Percentiles rank a stretch among this genome's conserved stretches.
phyloP scores from a whole-genome alignment of 1,284 basidiomycete genomes.

The Cutaneotrichosporon arboriforme region DNA sequence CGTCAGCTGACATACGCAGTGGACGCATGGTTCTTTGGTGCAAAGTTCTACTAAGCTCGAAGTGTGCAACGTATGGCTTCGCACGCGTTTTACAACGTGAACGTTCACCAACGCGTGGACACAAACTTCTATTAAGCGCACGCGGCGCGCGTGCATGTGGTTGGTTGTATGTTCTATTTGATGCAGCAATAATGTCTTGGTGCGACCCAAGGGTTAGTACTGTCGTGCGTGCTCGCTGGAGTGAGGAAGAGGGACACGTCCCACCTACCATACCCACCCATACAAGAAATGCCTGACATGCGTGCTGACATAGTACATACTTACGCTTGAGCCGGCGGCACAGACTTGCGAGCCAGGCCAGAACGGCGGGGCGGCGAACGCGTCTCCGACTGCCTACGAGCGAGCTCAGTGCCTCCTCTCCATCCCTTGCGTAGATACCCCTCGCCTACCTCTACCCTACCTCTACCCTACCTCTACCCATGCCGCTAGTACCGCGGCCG shows the following conservation, averaged over 20 bases:
- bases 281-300: not conserved
- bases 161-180: conserved; percentile 1
- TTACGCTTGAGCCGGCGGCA: not conserved
- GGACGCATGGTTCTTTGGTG: conserved; percentile 43
- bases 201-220: not conserved
- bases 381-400: not conserved
- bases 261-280: conserved; percentile 3
- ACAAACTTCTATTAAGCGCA: no score
- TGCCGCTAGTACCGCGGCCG: conserved; percentile 62
- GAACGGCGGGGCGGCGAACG: not conserved
- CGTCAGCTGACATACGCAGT: conserved; percentile 18
- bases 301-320: conserved; percentile 4
- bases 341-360: not conserved
- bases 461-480: not conserved
- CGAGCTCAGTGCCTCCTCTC: not conserved
- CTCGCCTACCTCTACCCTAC: not conserved
- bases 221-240: not conserved
- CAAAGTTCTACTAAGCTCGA: conserved; percentile 21
- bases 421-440: not conserved
- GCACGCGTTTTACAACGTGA: no score
- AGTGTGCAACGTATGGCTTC: no score
- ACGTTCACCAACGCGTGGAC: no score
- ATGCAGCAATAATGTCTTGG: not conserved
- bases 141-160: not conserved
- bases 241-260: not conserved